phyloP scores from a whole-genome alignment of 2,329 filamentous ascomycete species.

The Septoria linicola region DNA sequence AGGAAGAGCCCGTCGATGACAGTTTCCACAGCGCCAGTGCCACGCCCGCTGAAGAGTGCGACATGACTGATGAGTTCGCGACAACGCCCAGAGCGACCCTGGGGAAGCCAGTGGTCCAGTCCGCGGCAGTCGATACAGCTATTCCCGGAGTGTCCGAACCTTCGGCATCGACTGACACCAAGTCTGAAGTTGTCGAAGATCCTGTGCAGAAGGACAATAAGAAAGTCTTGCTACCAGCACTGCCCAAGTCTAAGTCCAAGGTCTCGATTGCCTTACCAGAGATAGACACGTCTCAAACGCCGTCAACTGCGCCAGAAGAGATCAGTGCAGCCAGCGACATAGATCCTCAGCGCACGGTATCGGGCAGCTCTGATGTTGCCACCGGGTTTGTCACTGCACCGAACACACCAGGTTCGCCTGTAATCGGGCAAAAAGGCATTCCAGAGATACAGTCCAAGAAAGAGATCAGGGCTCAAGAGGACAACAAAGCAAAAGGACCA shows the following conservation, averaged over 20 bases:
- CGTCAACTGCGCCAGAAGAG: neutral
- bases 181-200: neutral
- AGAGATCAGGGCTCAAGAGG: constrained; percentile 17
- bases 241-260: constrained; percentile 16
- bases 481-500: constrained; percentile 36
- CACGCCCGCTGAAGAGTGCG: constrained; percentile 20
- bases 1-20: constrained; percentile 33
- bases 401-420: constrained; percentile 25
- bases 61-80: neutral
- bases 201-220: constrained; percentile 15
- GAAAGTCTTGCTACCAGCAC: constrained; percentile 18
- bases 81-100: neutral
- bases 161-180: neutral
- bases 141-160: neutral
- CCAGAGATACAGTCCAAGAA: constrained; percentile 1
- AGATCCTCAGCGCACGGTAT: constrained; percentile 18
- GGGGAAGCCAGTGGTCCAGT: neutral
- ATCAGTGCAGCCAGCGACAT: neutral
- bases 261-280: constrained; percentile 12
- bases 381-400: constrained; percentile 28
- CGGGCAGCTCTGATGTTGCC: constrained; percentile 19
- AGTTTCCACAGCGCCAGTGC: constrained; percentile 38
- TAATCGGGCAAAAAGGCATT: neutral
- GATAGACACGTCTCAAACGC: constrained; percentile 5
- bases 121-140: neutral